Evolutionary conservation across 2,329 filamentous ascomycete genomes (phyloP), one percentile per base, ranked within the genome.

Genomic region (Aspergillus caelatus): DNA sequence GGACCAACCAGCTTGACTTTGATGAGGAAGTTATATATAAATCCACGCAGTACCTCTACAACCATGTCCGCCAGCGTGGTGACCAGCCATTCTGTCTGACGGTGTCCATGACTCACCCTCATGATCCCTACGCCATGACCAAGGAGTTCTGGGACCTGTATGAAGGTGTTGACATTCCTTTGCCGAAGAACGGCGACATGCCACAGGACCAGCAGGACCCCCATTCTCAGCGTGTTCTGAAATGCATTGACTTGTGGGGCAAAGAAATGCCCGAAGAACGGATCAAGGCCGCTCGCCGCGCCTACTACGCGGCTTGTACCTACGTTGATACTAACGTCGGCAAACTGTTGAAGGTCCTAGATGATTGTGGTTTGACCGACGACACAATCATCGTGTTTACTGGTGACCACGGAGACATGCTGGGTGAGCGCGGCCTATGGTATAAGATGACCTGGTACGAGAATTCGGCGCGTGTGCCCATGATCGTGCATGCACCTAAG

Each of bases 371-470:
- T 8, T 83, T 97, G 52, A 89, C 89, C 64, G 88, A 96, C 39
- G 88, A 97, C 79, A 97, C 94, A 14, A 93, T 97, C 71, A 84
- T 97, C 71, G 89, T 97, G 68, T 97, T 97, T 80, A 94, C 91
- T 63, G 93, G 94, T 52, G 94, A 97, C 76, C 94, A 97, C 74
- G 94, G 94, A 61, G 94, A 97, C 78, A 97, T 97, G 94, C 86
- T 97, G 9, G 94, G 94, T 63, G 94, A 97, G 82, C 89, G 93
- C 59, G 91, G 91, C 7, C 82, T 97, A 54, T 97, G 94, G 94
- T 87, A 97, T 84, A 97, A 97, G 85, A 97, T 97, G 94, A 93
- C 88, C 74, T 97, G 95, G 86, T 97, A 93, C 72, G 94, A 97
- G 84, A 90, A 90, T 46, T 96, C 93, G 14, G 92, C 93, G 53